Base-by-base conservation (phyloP, 2,329 filamentous ascomycete genomes). In the Diplodia seriata region DNA sequence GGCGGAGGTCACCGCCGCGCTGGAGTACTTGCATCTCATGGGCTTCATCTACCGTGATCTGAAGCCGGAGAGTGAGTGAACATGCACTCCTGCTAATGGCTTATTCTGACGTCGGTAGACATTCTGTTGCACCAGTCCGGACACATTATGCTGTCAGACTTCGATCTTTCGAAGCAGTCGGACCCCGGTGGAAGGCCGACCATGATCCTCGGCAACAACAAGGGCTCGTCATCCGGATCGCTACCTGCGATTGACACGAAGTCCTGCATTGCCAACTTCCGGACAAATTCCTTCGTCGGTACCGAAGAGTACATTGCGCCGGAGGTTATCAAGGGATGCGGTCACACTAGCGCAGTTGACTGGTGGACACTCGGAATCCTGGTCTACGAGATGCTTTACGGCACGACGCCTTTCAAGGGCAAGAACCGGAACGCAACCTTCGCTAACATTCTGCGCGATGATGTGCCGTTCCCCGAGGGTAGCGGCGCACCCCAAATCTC, bases 71-170 rank as follows among this genome's bases (percentile, higher is more conserved):
- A 92, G 94, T 97, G 85, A 74, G 92, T 85, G 69, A 36, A n/a
- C 29, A 50, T 56, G 23, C 38, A 40, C 49, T 40, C 23, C 33
- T 43, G 14, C n/a, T 43, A 57, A 43, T 68, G 40, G 15, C n/a
- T 29, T 18, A 14, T 73, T 66, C 83, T 86, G 75, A 85, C 73
- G 29, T 29, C 5, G 47, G 7, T 72, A 97, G 94, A 99, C 75
- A 99, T 99, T 72, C 85, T 99, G 15, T 88, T 99, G 26, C 95
- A 99, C 79, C 95, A 99, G 80, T 98, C 95, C n/a, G 95, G 95
- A 18, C 95, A 99, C 80, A 99, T 99, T 74, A 99, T 99, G 95
- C 87, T 99, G 78, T 98, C 95, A 70, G 95, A 99, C 82, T 99
- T 99, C 80, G 95, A 99, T 80, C 82, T 99, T 70, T 97, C 94